Evolutionary conservation across 2,329 filamentous ascomycete genomes (phyloP), one percentile per base, ranked within the genome.

Genomic region (Colletotrichum sublineola): DNA sequence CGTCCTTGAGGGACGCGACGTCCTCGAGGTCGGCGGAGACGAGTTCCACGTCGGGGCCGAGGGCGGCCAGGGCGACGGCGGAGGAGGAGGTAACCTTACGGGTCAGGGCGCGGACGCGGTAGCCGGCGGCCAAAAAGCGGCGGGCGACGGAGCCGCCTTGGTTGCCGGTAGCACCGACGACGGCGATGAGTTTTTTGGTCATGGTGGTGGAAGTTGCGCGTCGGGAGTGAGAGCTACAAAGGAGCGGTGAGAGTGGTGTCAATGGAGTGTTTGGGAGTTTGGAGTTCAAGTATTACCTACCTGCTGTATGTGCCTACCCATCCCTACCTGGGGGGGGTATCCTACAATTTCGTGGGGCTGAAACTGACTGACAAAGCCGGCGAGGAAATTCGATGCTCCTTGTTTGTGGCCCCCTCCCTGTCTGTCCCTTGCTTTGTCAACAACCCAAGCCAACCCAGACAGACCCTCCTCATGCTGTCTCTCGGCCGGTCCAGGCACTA

Each of bases 101-200:
- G 38, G 86, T 88, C 50, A 88, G 73, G 52, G 82, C 86, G 50
- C 86, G 85, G 58, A 88, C 85, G 11, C 78, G 78, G 78, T 82
- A 88, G 42, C 75, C 78, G 1, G 83, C 78, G 14, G 81, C 75
- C 38, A 84, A 80, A 74, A 88, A 86, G 9, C 82, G 80, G 36
- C 83, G 84, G 46, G 84, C 84, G n/a, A 89, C 86, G 5, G 85
- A 85, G n/a, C 86, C 85, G 69, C 86, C 87, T 72, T 89, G 86
- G 69, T 83, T 84, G 50, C 84, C 86, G 11, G 86, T 87, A 33
- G 84, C 85, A 18, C 86, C 85, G 60, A 87, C 79, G 6, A 88
- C 82, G 31, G 82, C 82, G 52, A 86, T 77, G 63, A 86, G 38
- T 46, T 65, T 75, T 68, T 85, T 61, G 31, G 66, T 20, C 75